Conservation (phyloP, 2,329 filamentous ascomycete species). For the Paecilomyces niveus region DNA sequence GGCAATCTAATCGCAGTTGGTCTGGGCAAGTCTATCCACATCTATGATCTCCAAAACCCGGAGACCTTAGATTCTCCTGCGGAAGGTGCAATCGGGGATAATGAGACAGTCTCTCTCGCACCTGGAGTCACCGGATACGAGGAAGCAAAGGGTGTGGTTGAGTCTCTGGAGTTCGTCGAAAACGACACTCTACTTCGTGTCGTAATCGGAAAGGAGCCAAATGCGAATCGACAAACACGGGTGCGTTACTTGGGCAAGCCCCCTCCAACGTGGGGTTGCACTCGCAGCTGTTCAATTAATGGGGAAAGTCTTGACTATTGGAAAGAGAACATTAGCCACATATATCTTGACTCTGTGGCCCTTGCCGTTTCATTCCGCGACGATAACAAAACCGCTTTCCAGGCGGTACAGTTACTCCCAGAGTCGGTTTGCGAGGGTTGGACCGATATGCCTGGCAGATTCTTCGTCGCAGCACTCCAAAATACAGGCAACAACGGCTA, state of each 20-base stretch:
- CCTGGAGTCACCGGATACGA: conserved; percentile 6
- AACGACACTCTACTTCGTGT: conserved; percentile 14
- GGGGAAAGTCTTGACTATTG: conserved; percentile 9
- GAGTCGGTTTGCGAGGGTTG: not conserved
- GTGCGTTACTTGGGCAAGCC: conserved; percentile 15
- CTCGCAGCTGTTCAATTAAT: not conserved
- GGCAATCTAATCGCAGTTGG: conserved; percentile 11
- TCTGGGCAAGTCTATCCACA: conserved; percentile 12
- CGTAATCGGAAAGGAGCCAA: conserved; percentile 10
- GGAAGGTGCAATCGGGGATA: conserved; percentile 10
- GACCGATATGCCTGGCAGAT: not conserved
- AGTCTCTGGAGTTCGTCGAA: conserved; percentile 13
- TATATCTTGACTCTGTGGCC: conserved; percentile 14
- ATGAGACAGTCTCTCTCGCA: conserved; percentile 1
- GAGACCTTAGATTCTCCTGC: conserved; percentile 5
- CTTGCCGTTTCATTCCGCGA: conserved; percentile 8
- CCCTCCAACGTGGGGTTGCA: not conserved
- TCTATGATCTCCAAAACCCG: conserved; percentile 11
- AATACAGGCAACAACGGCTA: conserved; percentile 7
- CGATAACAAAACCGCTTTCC: conserved; percentile 8
- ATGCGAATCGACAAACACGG: conserved; percentile 9
- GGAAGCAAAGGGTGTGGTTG: conserved; percentile 13
- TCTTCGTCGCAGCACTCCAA: conserved; percentile 12
- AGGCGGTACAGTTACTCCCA: conserved; percentile 11
- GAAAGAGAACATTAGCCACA: conserved; percentile 9